A percentile compares a stretch with the other conserved stretches of the same genome.
Evolutionary conservation across 495 filamentous ascomycete species (phyloP).

Genomic region (Cercophora sp.): DNA sequence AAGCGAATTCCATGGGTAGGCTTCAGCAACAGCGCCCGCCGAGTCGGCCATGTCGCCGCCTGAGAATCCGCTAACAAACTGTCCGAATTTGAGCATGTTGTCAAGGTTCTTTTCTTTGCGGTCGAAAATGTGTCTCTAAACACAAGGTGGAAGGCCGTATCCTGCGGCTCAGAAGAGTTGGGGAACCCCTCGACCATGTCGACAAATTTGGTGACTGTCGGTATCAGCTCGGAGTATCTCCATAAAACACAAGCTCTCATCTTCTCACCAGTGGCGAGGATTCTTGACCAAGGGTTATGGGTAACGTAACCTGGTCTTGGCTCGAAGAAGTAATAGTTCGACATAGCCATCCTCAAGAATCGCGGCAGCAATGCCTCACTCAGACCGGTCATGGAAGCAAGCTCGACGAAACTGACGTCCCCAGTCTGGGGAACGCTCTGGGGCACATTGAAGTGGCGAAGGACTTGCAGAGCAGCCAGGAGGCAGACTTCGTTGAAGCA

Average conservation of each 20-base stretch:
- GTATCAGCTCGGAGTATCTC: conserved; percentile 53
- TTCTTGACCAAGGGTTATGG: conserved; percentile 31
- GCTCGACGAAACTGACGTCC: conserved; percentile 22
- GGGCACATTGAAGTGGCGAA: conserved; percentile 28
- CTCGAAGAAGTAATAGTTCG: conserved; percentile 34
- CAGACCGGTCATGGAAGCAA: conserved; percentile 22
- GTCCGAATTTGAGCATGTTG: conserved; percentile 16
- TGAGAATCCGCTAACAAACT: conserved; percentile 12
- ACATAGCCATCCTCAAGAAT: conserved; percentile 32
- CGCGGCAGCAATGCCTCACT: conserved; percentile 25
- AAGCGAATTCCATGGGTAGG: conserved; percentile 14
- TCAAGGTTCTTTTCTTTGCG: conserved; percentile 17
- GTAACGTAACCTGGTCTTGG: conserved; percentile 22
- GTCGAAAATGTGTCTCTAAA: conserved; percentile 25
- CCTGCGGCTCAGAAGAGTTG: conserved; percentile 20
- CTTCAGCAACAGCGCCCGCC: conserved; percentile 12
- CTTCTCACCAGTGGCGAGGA: conserved; percentile 18
- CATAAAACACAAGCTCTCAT: conserved; percentile 20
- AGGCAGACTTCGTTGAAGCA: conserved; percentile 13
- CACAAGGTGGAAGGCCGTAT: conserved; percentile 30
- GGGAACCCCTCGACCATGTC: conserved; percentile 54
- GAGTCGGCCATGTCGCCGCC: conserved; percentile 11
- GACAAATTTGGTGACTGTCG: conserved; percentile 77
- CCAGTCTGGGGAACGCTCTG: conserved; percentile 27
- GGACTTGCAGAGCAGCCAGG: conserved; percentile 15